phyloP scores from a whole-genome alignment of 441 rosid species.

The Eutrema salsugineum region DNA sequence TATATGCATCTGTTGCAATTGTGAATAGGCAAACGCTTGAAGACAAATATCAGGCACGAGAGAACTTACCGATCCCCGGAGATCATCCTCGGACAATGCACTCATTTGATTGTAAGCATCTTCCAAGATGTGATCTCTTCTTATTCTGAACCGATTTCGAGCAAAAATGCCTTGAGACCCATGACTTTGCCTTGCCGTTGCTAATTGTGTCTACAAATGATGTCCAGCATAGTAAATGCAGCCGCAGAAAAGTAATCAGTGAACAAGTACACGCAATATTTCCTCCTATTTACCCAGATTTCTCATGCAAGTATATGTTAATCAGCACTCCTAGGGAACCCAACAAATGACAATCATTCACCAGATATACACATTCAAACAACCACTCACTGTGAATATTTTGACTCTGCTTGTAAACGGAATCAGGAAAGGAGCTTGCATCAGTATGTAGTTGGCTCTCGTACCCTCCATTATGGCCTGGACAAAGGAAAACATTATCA shows the following conservation, averaged over 20 bases:
- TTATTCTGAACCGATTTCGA: slow-evolving; percentile 86
- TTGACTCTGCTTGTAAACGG: slow-evolving; percentile 98
- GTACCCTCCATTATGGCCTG: slow-evolving; percentile 90
- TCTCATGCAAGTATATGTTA: background rate
- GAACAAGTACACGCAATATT: slow-evolving; percentile 15
- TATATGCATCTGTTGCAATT: background rate
- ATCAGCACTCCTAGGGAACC: slow-evolving; percentile 2
- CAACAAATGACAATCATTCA: slow-evolving; percentile 2
- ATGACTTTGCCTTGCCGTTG: slow-evolving; percentile 64
- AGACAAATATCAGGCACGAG: slow-evolving; percentile 24
- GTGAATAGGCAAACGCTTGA: slow-evolving; percentile 15
- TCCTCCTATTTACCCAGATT: slow-evolving; percentile 1
- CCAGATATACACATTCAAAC: slow-evolving; percentile 16
- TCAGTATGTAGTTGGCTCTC: slow-evolving; percentile 89
- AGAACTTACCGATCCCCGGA: slow-evolving; percentile 73
- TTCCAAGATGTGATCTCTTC: slow-evolving; percentile 93
- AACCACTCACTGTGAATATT: slow-evolving; percentile 79
- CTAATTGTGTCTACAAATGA: slow-evolving; percentile 67
- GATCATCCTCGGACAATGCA: slow-evolving; percentile 93
- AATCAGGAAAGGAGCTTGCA: slow-evolving; percentile 94
- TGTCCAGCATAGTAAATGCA: slow-evolving; percentile 6
- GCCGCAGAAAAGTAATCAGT: slow-evolving; percentile 18
- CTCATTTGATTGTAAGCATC: slow-evolving; percentile 99
- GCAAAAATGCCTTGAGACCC: slow-evolving; percentile 76
- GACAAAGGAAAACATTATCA: slow-evolving; percentile 24